Conservation (phyloP, 179 eudicot genomes). For the Nepenthes alata region DNA sequence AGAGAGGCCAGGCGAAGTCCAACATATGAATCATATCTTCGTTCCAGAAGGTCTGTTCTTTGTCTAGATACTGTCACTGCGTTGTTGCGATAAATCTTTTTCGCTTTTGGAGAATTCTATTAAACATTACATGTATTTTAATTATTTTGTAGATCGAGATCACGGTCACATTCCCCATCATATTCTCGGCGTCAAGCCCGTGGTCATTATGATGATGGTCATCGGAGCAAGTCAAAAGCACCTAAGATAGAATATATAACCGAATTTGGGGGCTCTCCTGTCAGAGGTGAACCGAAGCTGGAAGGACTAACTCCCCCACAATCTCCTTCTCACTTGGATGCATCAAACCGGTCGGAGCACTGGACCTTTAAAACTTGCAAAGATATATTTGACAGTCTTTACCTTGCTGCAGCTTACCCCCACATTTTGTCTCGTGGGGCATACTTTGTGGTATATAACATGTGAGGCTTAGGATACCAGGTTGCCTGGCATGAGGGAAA, state of each 20-base stretch:
- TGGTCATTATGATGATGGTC: constrained; percentile 52
- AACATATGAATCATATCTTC: constrained; percentile 90
- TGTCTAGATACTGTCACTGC: background rate
- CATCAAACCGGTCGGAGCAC: constrained; percentile 95
- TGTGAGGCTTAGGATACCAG: constrained; percentile 31
- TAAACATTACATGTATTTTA: too few relatives aligned
- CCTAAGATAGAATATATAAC: constrained; percentile 92
- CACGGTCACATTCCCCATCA: constrained; percentile 77
- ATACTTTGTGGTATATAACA: constrained; percentile 38
- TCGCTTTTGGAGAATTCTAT: too few relatives aligned
- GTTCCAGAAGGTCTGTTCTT: constrained; percentile 57
- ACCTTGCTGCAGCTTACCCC: constrained; percentile 60
- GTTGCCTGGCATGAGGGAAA: constrained; percentile 33
- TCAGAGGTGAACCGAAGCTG: constrained; percentile 59
- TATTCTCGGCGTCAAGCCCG: constrained; percentile 71
- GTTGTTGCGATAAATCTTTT: too few relatives aligned
- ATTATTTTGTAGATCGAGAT: constrained; percentile 42
- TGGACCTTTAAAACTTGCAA: constrained; percentile 82
- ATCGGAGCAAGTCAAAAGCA: constrained; percentile 69
- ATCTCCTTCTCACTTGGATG: constrained; percentile 72
- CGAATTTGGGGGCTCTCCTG: constrained; percentile 87
- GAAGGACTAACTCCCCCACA: constrained; percentile 80
- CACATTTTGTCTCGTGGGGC: constrained; percentile 41
- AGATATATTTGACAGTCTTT: constrained; percentile 72
- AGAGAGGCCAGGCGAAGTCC: constrained; percentile 94